Conservation (phyloP, 2,329 filamentous ascomycete species). For the Fusarium sp. region DNA sequence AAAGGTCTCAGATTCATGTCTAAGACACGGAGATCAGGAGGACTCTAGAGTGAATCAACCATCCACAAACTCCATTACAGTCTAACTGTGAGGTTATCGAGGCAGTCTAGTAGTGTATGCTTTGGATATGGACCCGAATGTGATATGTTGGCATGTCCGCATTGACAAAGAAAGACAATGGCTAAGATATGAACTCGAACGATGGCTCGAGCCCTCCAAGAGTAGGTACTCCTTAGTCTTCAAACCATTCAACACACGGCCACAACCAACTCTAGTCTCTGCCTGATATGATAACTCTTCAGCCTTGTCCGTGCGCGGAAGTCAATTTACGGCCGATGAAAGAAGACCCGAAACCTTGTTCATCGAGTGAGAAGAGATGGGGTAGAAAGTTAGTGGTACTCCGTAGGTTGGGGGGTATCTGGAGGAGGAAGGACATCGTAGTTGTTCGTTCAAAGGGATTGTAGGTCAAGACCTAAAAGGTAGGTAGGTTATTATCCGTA, state of each 20-base stretch:
- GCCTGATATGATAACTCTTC: background rate
- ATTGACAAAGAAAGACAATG: background rate
- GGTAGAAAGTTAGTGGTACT: background rate
- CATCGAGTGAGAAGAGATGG: constrained; percentile 2
- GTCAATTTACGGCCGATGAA: constrained; percentile 32
- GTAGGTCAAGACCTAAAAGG: background rate
- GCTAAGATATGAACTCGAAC: background rate
- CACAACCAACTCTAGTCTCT: background rate
- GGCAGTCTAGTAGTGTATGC: too few relatives aligned
- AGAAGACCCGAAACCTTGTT: constrained; percentile 6
- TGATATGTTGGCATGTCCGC: background rate
- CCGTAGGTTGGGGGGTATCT: background rate
- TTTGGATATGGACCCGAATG: background rate
- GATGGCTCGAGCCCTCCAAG: background rate
- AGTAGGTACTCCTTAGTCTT: background rate
- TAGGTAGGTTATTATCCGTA: background rate
- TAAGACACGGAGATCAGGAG: constrained; percentile 13
- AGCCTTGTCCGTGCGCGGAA: constrained; percentile 38
- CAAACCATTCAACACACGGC: background rate
- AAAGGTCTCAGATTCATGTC: constrained; percentile 32
- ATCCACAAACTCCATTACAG: background rate
- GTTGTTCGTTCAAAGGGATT: background rate
- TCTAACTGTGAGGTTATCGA: background rate
- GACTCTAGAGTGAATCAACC: background rate
- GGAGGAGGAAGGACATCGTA: background rate